These are phyloP conservation scores for Biscogniauxia marginata DNA, from an alignment of 2,329 filamentous ascomycete species.

Conservation along the genomic window DNA sequence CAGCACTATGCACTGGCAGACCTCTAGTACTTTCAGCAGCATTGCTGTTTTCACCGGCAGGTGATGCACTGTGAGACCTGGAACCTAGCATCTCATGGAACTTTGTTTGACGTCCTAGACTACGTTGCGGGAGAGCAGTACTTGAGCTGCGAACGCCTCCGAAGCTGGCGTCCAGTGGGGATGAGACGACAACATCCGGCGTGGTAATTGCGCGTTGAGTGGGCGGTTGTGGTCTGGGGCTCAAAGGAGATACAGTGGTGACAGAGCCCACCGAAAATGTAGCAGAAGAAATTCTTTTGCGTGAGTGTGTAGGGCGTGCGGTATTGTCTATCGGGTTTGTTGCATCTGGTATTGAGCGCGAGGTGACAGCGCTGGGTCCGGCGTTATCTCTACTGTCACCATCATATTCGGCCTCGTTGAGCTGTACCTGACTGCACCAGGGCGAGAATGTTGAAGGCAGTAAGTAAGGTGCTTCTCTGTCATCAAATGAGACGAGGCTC, in stretches of 20 bases:
- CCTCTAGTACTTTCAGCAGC: constrained; percentile 9
- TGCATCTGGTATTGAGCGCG: constrained; percentile 1
- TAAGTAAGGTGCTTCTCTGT: constrained; percentile 6
- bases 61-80: constrained; percentile 9
- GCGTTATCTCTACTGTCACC: background rate
- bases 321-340: background rate
- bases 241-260: background rate
- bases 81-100: constrained; percentile 23
- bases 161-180: background rate
- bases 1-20: background rate
- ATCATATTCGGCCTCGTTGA: constrained; percentile 1
- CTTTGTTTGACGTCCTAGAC: constrained; percentile 13
- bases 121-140: background rate
- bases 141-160: background rate
- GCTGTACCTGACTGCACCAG: constrained; percentile 10
- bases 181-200: constrained; percentile 6
- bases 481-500: constrained; percentile 1
- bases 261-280: background rate
- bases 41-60: constrained; percentile 5
- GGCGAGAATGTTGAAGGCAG: constrained; percentile 27
- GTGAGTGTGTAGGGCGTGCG: background rate
- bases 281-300: background rate
- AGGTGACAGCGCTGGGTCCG: background rate
- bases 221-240: background rate
- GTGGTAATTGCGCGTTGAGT: background rate